A percentile compares a stretch with the other conserved stretches of the same genome.
Conservation (phyloP, 257 asterid genomes). For the Lycium ferocissimum region DNA sequence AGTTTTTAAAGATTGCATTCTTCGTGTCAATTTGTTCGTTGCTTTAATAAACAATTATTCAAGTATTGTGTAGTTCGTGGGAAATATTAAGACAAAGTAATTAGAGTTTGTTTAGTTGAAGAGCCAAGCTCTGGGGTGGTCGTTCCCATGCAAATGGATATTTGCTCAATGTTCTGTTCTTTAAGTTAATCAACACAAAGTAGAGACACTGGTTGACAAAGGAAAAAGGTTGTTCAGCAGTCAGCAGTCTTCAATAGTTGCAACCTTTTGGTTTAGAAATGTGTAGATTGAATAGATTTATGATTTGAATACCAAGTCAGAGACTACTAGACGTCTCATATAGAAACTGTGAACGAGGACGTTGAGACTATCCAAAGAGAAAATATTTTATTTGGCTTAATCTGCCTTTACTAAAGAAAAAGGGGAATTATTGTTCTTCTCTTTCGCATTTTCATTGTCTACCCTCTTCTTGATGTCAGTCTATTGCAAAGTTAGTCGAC, state of each 20-base stretch:
- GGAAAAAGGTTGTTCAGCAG: neutral
- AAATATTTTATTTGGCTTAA: too few species aligned
- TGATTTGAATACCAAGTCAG: neutral
- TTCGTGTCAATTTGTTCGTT: neutral
- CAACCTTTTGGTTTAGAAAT: neutral
- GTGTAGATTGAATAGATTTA: neutral
- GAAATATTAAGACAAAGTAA: neutral
- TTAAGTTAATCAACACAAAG: neutral
- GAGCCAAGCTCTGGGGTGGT: neutral
- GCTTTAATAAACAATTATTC: neutral
- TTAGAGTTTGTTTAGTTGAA: neutral
- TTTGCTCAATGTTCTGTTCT: neutral
- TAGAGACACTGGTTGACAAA: neutral
- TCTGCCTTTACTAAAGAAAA: neutral
- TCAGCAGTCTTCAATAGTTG: neutral
- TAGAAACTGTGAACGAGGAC: neutral
- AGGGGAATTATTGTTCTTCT: neutral
- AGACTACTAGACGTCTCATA: neutral
- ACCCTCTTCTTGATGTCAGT: neutral
- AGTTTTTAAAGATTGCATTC: neutral
- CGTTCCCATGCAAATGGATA: too few species aligned
- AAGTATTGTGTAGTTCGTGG: neutral
- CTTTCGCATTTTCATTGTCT: slow-evolving; percentile 20
- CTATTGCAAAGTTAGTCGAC: neutral
- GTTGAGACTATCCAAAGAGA: neutral